Percentiles rank a stretch among this genome's conserved stretches.
Evolutionary conservation across 2,329 filamentous ascomycete species (phyloP).

Genomic region (Harringtonia lauricola): DNA sequence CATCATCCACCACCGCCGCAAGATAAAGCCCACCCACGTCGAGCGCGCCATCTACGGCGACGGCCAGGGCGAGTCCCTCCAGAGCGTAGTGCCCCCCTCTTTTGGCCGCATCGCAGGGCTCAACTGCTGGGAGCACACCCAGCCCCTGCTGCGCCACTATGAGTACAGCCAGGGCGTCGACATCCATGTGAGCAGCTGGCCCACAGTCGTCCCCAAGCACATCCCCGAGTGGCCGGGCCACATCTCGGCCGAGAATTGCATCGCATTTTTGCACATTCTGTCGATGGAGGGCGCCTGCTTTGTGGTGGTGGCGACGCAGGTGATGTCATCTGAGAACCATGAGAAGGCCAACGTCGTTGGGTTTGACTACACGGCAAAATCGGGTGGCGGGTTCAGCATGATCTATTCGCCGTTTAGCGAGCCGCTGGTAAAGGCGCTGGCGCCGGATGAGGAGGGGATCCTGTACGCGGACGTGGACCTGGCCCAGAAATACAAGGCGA

Average conservation of each 20-base stretch:
- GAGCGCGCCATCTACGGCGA: conserved; percentile 40
- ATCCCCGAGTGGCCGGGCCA: conserved; percentile 18
- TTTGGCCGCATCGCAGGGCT: conserved; percentile 33
- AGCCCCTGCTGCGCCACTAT: conserved; percentile 38
- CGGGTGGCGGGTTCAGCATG: conserved; percentile 14
- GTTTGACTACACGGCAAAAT: too few species aligned
- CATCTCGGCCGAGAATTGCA: conserved; percentile 25
- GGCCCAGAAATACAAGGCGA: conserved; percentile 22
- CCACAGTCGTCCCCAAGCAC: conserved; percentile 16
- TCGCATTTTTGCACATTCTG: conserved; percentile 32
- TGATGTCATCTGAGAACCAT: conserved; percentile 33
- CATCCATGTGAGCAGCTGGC: conserved; percentile 39
- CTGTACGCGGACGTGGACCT: conserved; percentile 27
- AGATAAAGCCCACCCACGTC: conserved; percentile 43
- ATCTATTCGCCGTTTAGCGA: conserved; percentile 14
- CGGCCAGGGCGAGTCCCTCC: conserved; percentile 24
- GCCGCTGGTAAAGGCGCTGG: conserved; percentile 10
- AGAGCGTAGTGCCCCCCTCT: conserved; percentile 25
- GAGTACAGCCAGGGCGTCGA: conserved; percentile 29
- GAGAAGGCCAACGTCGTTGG: conserved; percentile 28
- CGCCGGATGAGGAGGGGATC: conserved; percentile 15
- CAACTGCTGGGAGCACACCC: conserved; percentile 39
- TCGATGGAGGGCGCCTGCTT: conserved; percentile 45
- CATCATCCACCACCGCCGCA: conserved; percentile 28
- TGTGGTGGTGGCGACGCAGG: conserved; percentile 39